phyloP scores from a whole-genome alignment of 169 alveolate genomes.

The Plasmodium coatneyi region DNA sequence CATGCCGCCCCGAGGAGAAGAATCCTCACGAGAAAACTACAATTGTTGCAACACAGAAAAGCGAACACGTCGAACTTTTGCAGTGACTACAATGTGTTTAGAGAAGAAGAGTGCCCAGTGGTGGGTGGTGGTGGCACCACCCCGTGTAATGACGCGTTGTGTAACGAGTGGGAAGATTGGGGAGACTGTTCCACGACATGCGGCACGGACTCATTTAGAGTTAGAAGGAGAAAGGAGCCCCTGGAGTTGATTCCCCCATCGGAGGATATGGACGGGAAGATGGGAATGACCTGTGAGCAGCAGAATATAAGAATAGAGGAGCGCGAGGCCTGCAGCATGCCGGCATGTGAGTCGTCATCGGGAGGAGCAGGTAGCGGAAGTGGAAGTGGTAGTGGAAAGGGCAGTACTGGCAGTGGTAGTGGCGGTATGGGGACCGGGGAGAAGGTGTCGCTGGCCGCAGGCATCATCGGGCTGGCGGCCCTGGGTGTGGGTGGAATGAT shows the following conservation, averaged over 20 bases:
- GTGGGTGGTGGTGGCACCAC: neutral
- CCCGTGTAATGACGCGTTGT: slow-evolving; percentile 51
- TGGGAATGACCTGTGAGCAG: slow-evolving; percentile 68
- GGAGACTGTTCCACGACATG: slow-evolving; percentile 68
- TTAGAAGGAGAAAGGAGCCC: slow-evolving; percentile 56
- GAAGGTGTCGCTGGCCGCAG: slow-evolving; percentile 65
- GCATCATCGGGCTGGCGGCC: slow-evolving; percentile 44
- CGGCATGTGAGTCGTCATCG: slow-evolving; percentile 13
- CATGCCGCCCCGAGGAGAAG: slow-evolving; percentile 27
- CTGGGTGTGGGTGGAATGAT: slow-evolving; percentile 53
- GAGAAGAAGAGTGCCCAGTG: slow-evolving; percentile 69
- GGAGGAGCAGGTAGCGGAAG: neutral
- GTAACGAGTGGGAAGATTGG: slow-evolving; percentile 75
- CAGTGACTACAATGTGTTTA: slow-evolving; percentile 35
- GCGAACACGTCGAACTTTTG: slow-evolving; percentile 13
- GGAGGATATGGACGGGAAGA: slow-evolving; percentile 43
- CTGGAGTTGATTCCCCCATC: slow-evolving; percentile 63
- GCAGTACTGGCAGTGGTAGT: neutral
- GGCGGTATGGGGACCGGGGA: slow-evolving; percentile 65
- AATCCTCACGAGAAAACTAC: slow-evolving; percentile 43
- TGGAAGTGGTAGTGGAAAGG: neutral
- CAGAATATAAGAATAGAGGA: slow-evolving; percentile 57
- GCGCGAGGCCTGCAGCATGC: slow-evolving; percentile 31
- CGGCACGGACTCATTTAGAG: slow-evolving; percentile 29
- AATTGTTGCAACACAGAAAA: slow-evolving; percentile 19